Evolutionary conservation across 108 stramenopile species (phyloP), one percentile per base, ranked within the genome.

Genomic region (Aurantiochytrium sp.): DNA sequence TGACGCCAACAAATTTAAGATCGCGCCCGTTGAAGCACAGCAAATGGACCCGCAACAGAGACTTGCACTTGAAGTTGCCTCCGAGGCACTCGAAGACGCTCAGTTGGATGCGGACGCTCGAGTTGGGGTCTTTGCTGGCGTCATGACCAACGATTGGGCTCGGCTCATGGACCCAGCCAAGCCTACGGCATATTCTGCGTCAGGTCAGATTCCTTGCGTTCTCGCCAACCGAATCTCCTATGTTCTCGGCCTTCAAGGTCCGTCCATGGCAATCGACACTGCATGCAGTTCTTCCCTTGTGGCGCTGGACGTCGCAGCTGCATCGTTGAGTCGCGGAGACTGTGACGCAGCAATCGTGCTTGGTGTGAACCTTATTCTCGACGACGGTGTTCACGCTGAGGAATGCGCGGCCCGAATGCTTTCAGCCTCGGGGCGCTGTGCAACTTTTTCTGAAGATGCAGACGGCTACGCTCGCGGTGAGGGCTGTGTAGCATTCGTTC

Each of bases 11-110:
- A 12, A 25, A 5, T 91, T 89, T 42, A 45, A 18, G 5, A 29
- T 91, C 14, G 4, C 60, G 1, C 0, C 4, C 19, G 89, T 72
- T 5, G 91, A 91, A 47, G 69, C 76, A 5, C 5, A 12, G 45
- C 28, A 16, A 1, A 91, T 89, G 91, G 91, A 91, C 88, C 89
- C 91, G 45, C 91, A 91, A 35, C 91, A 91, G 43, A 29, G 91
- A 4, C 45, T 89, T 0, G 28, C 44, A 4, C 44, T 89, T 18
- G 51, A 89, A 18, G 89, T 89, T 16, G 87, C 58, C 42, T 53
- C 45, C n/a, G 57, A 83, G 6, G 76, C 76, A 6, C n/a, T 83
- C 25, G 6, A 0, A 47, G 25, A 83, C 6, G 76, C 76, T 21
- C 18, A 83, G n/a, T 6, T 83, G 6, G 6, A 14, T 25, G 16